phyloP scores from a whole-genome alignment of 2,329 filamentous ascomycete genomes.

The Talaromyces pinophilus region DNA sequence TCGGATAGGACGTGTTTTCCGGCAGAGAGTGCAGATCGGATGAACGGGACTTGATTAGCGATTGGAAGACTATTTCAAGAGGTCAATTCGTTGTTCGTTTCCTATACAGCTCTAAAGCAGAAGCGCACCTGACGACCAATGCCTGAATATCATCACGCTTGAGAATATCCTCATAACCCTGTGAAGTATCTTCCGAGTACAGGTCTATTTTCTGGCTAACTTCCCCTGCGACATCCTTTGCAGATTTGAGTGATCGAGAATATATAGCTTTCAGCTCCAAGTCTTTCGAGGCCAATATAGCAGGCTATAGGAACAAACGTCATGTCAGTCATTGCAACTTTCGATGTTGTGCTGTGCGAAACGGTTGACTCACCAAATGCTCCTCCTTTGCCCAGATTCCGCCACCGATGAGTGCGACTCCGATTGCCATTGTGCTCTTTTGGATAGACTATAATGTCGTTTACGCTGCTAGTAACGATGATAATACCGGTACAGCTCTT shows the following conservation, averaged over 20 bases:
- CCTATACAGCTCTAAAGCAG: not conserved
- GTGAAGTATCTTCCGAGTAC: slow-evolving; percentile 58
- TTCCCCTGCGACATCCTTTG: slow-evolving; percentile 44
- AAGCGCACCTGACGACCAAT: slow-evolving; percentile 50
- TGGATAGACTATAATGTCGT: not conserved
- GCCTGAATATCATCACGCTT: slow-evolving; percentile 52
- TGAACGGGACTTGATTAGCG: slow-evolving; percentile 53
- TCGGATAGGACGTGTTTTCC: slow-evolving; percentile 60
- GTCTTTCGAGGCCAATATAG: slow-evolving; percentile 48
- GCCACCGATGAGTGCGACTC: slow-evolving; percentile 15
- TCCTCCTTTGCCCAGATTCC: slow-evolving; percentile 61
- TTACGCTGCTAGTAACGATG: not conserved
- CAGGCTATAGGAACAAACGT: slow-evolving; percentile 44
- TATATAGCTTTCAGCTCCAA: slow-evolving; percentile 59
- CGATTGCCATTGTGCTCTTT: slow-evolving; percentile 6
- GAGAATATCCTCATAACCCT: slow-evolving; percentile 50
- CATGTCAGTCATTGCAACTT: not conserved
- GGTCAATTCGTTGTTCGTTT: not conserved
- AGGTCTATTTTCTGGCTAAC: slow-evolving; percentile 45
- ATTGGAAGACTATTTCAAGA: slow-evolving; percentile 51
- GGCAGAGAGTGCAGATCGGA: slow-evolving; percentile 51
- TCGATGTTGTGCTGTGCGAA: not conserved
- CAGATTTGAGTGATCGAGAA: slow-evolving; percentile 59
- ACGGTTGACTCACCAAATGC: slow-evolving; percentile 47
- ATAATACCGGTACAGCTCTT: too few species aligned